phyloP scores from a whole-genome alignment of 2,329 filamentous ascomycete species.

The Huntiella omanensis region DNA sequence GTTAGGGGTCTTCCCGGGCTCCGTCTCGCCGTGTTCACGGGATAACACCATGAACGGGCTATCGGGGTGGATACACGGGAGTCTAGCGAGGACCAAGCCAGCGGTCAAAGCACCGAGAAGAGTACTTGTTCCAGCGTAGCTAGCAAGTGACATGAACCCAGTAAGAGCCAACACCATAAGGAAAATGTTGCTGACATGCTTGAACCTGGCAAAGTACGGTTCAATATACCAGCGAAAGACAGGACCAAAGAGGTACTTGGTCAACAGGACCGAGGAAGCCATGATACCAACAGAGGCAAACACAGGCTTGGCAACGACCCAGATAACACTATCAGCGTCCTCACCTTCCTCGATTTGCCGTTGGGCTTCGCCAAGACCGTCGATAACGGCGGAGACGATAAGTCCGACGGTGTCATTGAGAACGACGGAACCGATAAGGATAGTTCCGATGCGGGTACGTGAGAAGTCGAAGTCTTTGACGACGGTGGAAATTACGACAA shows the following conservation, averaged over 20 bases:
- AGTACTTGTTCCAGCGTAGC: conserved; percentile 20
- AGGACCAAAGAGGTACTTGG: conserved; percentile 21
- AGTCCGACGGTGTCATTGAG: conserved; percentile 28
- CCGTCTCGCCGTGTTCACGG: conserved; percentile 18
- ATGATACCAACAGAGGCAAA: conserved; percentile 20
- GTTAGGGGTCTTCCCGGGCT: conserved; percentile 18
- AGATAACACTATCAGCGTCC: conserved; percentile 15
- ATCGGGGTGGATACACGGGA: conserved; percentile 20
- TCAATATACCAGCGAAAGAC: conserved; percentile 19
- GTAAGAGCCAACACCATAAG: conserved; percentile 19
- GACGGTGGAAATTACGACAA: conserved; percentile 18
- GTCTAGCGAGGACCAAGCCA: conserved; percentile 19
- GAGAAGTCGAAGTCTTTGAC: conserved; percentile 20
- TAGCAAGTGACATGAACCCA: conserved; percentile 17
- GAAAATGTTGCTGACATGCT: conserved; percentile 15
- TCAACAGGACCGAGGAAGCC: conserved; percentile 18
- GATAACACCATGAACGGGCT: conserved; percentile 19
- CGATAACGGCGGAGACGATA: conserved; percentile 20
- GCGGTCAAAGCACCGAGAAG: conserved; percentile 24
- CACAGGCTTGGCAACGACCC: conserved; percentile 21
- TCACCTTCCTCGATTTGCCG: conserved; percentile 13
- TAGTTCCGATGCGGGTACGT: conserved; percentile 24
- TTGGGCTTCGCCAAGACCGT: conserved; percentile 14
- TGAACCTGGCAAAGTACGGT: conserved; percentile 17
- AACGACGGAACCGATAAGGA: conserved; percentile 26